A percentile compares a stretch with the other conserved stretches of the same genome.
Conservation (phyloP, 768 basidiomycete genomes). For the Coprinopsis marcescibilis region DNA sequence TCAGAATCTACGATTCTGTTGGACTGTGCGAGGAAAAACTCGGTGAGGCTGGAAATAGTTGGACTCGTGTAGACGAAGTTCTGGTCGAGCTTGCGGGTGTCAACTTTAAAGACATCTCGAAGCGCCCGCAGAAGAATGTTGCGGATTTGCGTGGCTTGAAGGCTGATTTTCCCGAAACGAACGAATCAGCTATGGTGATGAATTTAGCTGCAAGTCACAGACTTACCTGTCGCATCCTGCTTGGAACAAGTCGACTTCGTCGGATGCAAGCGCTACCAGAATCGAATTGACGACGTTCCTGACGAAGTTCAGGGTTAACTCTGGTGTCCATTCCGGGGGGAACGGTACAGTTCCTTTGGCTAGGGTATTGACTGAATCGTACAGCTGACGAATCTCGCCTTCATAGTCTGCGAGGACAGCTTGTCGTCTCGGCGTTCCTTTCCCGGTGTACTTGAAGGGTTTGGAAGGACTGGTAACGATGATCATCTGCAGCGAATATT, state of each 20-base stretch:
- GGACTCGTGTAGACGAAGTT: slow-evolving; percentile 19
- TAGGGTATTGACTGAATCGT: slow-evolving; percentile 15
- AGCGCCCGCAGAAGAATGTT: slow-evolving; percentile 22
- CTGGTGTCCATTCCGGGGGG: background rate
- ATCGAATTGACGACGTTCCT: background rate
- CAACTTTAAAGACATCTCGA: slow-evolving; percentile 4
- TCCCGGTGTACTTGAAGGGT: slow-evolving; percentile 38
- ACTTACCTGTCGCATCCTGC: slow-evolving; percentile 39
- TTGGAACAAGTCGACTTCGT: slow-evolving; percentile 34
- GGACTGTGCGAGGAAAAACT: slow-evolving; percentile 5
- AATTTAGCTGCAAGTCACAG: background rate
- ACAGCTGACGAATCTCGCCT: slow-evolving; percentile 34
- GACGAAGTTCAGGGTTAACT: background rate
- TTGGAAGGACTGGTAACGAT: slow-evolving; percentile 30
- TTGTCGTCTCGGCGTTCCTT: slow-evolving; percentile 32
- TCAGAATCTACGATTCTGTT: background rate
- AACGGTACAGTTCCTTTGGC: background rate
- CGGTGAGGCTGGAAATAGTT: slow-evolving; percentile 14
- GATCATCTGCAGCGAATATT: slow-evolving; percentile 31
- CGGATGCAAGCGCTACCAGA: slow-evolving; percentile 8
- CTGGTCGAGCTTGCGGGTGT: slow-evolving; percentile 2
- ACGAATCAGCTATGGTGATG: background rate
- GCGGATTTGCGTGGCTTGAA: slow-evolving; percentile 32
- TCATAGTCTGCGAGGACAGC: slow-evolving; percentile 32
- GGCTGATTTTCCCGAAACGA: slow-evolving; percentile 13